Percentiles rank a stretch among this genome's conserved stretches.
Evolutionary conservation across 2,329 filamentous ascomycete species (phyloP).

Genomic region (Coleophoma crateriformis): DNA sequence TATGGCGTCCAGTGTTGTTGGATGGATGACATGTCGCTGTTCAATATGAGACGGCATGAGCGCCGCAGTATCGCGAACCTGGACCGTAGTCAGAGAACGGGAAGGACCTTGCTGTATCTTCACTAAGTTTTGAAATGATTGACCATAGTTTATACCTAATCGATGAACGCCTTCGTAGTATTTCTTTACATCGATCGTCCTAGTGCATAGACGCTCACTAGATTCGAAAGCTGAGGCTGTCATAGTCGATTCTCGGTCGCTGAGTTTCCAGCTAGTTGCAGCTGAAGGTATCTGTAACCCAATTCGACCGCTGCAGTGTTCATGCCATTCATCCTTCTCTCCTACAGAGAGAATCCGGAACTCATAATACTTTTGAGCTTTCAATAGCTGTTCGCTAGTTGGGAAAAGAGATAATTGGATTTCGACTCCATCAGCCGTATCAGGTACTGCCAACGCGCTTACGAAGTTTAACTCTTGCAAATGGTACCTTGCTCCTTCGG

Average conservation of each 20-base stretch:
- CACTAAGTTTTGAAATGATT: neutral
- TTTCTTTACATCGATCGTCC: neutral
- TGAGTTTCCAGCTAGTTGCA: neutral
- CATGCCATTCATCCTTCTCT: conserved; percentile 18
- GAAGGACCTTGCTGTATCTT: neutral
- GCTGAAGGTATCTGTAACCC: conserved; percentile 12
- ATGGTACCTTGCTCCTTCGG: neutral
- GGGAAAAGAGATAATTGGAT: neutral
- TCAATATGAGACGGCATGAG: neutral
- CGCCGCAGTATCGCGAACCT: neutral
- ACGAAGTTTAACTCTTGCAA: neutral
- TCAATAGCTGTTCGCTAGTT: neutral
- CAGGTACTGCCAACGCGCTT: conserved; percentile 35
- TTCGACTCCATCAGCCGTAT: conserved; percentile 36
- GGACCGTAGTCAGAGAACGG: neutral
- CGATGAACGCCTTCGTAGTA: neutral
- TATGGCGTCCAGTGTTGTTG: neutral
- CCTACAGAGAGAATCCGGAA: neutral
- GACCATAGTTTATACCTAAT: neutral
- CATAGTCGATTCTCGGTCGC: neutral
- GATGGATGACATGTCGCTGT: neutral
- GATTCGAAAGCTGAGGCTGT: neutral
- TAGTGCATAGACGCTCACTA: neutral
- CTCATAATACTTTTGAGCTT: neutral
- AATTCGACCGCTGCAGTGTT: conserved; percentile 28